A percentile compares a stretch with the other conserved stretches of the same genome.
Evolutionary conservation across 1,284 basidiomycete species (phyloP).

Genomic region (Ustilago tritici): DNA sequence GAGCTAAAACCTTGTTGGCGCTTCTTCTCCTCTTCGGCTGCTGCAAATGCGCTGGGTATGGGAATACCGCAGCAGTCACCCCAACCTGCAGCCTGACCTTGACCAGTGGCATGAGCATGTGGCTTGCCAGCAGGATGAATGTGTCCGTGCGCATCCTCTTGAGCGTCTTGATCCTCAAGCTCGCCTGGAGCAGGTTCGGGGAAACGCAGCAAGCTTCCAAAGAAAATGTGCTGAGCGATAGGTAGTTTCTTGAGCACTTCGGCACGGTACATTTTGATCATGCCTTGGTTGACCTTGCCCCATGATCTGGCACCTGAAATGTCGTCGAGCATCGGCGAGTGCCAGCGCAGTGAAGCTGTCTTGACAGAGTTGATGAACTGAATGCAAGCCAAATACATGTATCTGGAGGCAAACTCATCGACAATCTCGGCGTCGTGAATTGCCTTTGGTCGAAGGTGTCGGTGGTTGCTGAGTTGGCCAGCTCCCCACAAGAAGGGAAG

Average conservation of each 20-base stretch:
- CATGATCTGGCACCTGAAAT: conserved; percentile 96
- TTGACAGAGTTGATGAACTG: conserved; percentile 95
- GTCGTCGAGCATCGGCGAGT: conserved; percentile 98
- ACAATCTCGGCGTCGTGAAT: conserved; percentile 92
- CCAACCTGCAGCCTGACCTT: conserved; percentile 74
- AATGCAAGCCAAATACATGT: conserved; percentile 98
- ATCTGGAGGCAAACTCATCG: conserved; percentile 90
- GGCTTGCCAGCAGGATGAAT: conserved; percentile 69
- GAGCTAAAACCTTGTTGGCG: conserved; percentile 38
- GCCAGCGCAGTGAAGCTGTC: conserved; percentile 94
- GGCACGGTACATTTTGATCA: conserved; percentile 97
- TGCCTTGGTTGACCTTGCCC: conserved; percentile 96
- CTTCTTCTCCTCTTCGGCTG: conserved; percentile 64
- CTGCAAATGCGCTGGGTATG: conserved; percentile 71
- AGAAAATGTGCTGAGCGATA: conserved; percentile 95
- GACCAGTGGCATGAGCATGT: conserved; percentile 69
- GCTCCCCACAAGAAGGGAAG: conserved; percentile 92
- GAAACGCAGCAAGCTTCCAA: conserved; percentile 85
- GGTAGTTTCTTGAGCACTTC: conserved; percentile 96
- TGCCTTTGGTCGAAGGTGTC: conserved; percentile 88
- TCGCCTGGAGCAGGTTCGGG: conserved; percentile 72
- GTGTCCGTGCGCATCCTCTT: conserved; percentile 75
- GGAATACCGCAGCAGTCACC: conserved; percentile 79
- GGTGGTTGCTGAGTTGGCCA: conserved; percentile 85
- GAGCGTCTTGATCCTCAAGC: conserved; percentile 71